Evolutionary conservation across 169 alveolate species (phyloP).

Genomic region (Cyclospora cayetanensis): DNA sequence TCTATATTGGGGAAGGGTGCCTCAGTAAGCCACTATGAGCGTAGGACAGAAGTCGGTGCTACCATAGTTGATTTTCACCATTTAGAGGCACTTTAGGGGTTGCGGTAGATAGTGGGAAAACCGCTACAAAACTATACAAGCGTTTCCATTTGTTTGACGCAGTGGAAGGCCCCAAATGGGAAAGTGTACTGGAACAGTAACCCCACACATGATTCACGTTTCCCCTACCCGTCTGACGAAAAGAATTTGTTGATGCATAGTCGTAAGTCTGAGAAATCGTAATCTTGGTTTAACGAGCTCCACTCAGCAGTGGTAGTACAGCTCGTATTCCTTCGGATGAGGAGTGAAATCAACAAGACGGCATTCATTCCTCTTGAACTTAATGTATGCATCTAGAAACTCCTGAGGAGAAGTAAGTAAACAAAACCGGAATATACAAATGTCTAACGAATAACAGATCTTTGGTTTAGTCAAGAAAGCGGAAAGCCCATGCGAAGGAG

Average conservation of each 20-base stretch:
- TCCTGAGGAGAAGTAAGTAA: background rate
- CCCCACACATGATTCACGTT: background rate
- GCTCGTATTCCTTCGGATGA: conserved; percentile 72
- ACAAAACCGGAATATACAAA: background rate
- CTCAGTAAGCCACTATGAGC: background rate
- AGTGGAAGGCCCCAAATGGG: background rate
- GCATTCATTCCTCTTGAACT: conserved; percentile 46
- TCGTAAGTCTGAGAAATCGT: background rate
- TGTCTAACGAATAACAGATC: background rate
- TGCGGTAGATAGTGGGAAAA: background rate
- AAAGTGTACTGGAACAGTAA: background rate
- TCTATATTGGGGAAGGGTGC: background rate
- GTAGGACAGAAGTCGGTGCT: background rate
- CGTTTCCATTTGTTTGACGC: background rate
- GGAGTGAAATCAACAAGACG: background rate
- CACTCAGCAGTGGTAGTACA: conserved; percentile 68
- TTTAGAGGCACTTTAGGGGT: background rate
- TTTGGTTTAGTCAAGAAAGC: too few species aligned
- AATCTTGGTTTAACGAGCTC: background rate
- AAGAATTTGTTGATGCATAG: background rate
- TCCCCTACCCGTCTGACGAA: background rate
- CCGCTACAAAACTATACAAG: background rate
- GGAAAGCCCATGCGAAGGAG: too few species aligned
- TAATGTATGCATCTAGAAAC: conserved; percentile 62
- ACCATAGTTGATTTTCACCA: background rate